Conservation (phyloP, 2,329 filamentous ascomycete genomes). For the Cytospora mali region DNA sequence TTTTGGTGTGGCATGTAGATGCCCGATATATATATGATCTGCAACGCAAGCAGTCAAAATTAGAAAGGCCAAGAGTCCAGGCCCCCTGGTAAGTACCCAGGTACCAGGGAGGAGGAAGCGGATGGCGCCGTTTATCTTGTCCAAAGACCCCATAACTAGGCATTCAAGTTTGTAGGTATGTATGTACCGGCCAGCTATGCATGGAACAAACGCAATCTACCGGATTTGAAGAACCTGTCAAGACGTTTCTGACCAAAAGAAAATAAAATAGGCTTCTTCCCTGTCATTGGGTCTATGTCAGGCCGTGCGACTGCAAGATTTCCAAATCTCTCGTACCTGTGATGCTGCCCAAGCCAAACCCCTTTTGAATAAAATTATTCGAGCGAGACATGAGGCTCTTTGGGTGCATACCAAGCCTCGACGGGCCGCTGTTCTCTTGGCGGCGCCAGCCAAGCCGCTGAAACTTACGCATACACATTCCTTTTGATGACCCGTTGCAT, state of each 20-base stretch:
- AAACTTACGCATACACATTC: neutral
- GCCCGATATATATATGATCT: slow-evolving; percentile 3
- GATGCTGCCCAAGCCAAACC: neutral
- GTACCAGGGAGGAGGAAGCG: slow-evolving; percentile 12
- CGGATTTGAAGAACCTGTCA: neutral
- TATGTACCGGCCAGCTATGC: neutral
- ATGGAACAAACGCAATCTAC: neutral
- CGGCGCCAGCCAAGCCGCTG: neutral
- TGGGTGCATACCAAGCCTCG: slow-evolving; percentile 11
- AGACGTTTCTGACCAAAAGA: neutral
- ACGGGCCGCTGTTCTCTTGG: slow-evolving; percentile 22
- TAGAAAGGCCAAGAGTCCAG: slow-evolving; percentile 10
- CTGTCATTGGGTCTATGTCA: neutral
- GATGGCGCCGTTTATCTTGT: slow-evolving; percentile 12
- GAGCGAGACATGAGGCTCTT: neutral
- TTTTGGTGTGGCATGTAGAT: slow-evolving; percentile 15
- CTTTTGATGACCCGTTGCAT: neutral
- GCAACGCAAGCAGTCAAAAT: slow-evolving; percentile 15
- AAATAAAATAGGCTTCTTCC: neutral
- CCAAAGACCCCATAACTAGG: neutral
- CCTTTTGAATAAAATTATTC: slow-evolving; percentile 17
- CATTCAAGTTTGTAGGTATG: neutral
- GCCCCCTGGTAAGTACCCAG: slow-evolving; percentile 15
- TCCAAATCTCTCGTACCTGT: too few species aligned
- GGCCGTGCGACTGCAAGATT: neutral